These are phyloP conservation scores for Ramularia endophylla DNA, from an alignment of 2,329 filamentous ascomycete species.

Conservation along the genomic window DNA sequence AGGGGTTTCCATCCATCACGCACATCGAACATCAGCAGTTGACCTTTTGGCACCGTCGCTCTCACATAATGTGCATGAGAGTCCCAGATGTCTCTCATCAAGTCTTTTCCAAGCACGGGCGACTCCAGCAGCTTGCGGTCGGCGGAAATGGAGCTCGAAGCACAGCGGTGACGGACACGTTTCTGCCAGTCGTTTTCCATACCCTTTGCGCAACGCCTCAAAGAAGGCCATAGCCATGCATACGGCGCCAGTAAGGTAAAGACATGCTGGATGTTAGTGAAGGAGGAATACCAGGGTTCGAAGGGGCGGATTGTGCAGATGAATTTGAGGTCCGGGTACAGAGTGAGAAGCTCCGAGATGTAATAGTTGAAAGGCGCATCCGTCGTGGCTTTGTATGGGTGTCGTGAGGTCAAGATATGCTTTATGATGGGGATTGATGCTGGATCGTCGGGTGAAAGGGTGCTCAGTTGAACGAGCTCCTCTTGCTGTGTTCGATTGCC, in stretches of 20 bases:
- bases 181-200: neutral
- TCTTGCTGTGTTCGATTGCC: neutral
- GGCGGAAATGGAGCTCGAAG: neutral
- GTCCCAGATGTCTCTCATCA: neutral
- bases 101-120: neutral
- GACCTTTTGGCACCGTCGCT: slow-evolving; percentile 11
- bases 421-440: neutral
- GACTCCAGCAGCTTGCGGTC: neutral
- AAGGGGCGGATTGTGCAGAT: neutral
- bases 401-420: slow-evolving; percentile 1
- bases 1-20: slow-evolving; percentile 24
- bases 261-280: neutral
- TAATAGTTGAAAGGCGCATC: neutral
- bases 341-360: neutral
- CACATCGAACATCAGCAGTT: slow-evolving; percentile 20
- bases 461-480: neutral
- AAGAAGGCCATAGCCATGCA: slow-evolving; percentile 1
- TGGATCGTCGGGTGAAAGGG: slow-evolving; percentile 1
- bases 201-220: neutral
- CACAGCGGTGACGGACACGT: neutral
- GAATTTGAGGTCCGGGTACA: neutral
- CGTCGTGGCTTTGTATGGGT: neutral
- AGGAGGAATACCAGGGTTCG: neutral
- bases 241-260: neutral
- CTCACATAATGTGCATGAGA: neutral